A percentile compares a stretch with the other conserved stretches of the same genome.
Conservation (phyloP, 75 land plant species). For the Cryptomeria japonica region DNA sequence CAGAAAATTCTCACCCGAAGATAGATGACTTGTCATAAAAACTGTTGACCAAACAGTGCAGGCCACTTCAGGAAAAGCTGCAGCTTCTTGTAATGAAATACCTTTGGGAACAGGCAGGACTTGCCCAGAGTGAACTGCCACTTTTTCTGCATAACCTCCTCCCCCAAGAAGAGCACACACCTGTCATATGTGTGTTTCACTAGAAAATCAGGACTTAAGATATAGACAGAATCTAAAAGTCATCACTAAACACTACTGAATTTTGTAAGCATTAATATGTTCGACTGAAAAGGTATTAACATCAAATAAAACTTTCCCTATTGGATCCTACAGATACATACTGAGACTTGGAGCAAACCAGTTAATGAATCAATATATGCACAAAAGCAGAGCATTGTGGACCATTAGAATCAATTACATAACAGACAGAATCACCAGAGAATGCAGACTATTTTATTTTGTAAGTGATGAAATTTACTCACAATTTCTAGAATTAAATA, state of each 20-base stretch:
- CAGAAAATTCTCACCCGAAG: slow-evolving; percentile 74
- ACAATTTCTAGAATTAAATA: neutral
- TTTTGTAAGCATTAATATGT: neutral
- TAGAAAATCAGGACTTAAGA: neutral
- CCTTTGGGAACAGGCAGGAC: slow-evolving; percentile 84
- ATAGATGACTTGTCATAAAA: slow-evolving; percentile 75
- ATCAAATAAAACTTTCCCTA: neutral
- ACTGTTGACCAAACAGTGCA: slow-evolving; percentile 98
- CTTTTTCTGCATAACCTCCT: slow-evolving; percentile 98
- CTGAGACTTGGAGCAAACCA: neutral
- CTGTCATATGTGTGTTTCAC: slow-evolving; percentile 25
- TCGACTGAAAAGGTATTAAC: neutral
- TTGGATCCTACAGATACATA: neutral
- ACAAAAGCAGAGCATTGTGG: neutral
- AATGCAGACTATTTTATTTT: neutral
- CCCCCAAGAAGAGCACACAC: slow-evolving; percentile 92
- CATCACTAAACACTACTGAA: neutral
- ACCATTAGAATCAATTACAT: neutral
- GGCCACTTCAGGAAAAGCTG: slow-evolving; percentile 88
- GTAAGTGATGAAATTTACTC: neutral
- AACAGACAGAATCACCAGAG: neutral
- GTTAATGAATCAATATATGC: neutral
- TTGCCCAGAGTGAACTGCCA: slow-evolving; percentile 76
- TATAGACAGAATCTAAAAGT: neutral
- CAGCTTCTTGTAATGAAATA: slow-evolving; percentile 80